phyloP scores from a whole-genome alignment of 2,329 filamentous ascomycete species.

The Zymoseptoria crescenta region DNA sequence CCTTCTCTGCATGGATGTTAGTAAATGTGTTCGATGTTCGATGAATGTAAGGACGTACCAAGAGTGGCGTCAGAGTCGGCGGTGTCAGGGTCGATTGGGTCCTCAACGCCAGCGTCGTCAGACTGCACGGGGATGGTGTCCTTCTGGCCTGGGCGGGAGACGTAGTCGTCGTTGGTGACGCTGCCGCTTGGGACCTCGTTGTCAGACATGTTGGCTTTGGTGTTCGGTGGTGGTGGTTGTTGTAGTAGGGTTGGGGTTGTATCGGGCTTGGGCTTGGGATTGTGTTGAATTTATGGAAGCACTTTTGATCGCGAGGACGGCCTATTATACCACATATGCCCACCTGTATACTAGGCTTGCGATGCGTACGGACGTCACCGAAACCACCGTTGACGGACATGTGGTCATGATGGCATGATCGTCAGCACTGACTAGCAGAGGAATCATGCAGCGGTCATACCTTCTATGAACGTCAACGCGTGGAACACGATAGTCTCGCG shows the following conservation, averaged over 20 bases:
- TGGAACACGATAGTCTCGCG: neutral
- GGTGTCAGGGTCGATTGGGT: conserved; percentile 36
- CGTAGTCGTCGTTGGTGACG: conserved; percentile 39
- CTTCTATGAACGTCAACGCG: conserved; percentile 3
- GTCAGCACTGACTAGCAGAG: neutral
- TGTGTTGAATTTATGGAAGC: neutral
- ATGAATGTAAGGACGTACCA: conserved; percentile 29
- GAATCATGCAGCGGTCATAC: conserved; percentile 6
- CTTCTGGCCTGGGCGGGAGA: conserved; percentile 39
- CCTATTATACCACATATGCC: neutral
- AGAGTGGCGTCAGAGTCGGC: conserved; percentile 43
- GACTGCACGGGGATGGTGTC: conserved; percentile 42
- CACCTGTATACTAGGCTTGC: neutral
- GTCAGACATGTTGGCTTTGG: conserved; percentile 9
- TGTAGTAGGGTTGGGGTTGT: neutral
- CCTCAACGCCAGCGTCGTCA: conserved; percentile 40
- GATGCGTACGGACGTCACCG: conserved; percentile 3
- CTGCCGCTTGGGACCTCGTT: conserved; percentile 25
- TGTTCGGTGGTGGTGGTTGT: neutral
- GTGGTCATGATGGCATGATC: neutral
- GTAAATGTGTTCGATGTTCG: neutral
- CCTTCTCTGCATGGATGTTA: conserved; percentile 29
- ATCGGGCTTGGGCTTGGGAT: neutral
- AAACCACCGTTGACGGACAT: neutral
- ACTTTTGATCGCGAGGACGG: neutral